Evolutionary conservation across 148 eudicot genomes (phyloP).

Genomic region (Beta vulgaris): DNA sequence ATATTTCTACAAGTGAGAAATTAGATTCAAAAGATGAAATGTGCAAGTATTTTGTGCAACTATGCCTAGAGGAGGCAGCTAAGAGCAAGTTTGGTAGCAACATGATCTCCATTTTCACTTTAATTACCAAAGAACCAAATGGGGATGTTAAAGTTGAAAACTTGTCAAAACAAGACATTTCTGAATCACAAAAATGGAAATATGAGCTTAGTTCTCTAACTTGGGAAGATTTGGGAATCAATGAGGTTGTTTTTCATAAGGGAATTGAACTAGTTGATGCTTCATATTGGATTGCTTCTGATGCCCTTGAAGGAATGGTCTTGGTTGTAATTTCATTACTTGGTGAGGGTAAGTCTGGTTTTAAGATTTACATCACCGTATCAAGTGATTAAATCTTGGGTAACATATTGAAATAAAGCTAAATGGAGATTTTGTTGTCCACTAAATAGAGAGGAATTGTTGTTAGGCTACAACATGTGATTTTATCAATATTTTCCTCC

Average conservation of each 20-base stretch:
- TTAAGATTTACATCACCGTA: slow-evolving; percentile 24
- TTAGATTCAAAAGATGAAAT: not conserved
- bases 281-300: slow-evolving; percentile 43
- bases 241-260: slow-evolving; percentile 22
- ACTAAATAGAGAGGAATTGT: no score
- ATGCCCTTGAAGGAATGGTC: slow-evolving; percentile 33
- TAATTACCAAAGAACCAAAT: slow-evolving; percentile 25
- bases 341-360: slow-evolving; percentile 17
- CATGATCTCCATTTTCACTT: slow-evolving; percentile 20
- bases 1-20: slow-evolving; percentile 6
- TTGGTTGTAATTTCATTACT: slow-evolving; percentile 27
- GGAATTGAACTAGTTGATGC: slow-evolving; percentile 31
- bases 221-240: slow-evolving; percentile 38
- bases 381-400: slow-evolving; percentile 5
- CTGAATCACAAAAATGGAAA: slow-evolving; percentile 11
- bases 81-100: slow-evolving; percentile 26
- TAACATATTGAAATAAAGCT: no score
- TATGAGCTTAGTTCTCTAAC: slow-evolving; percentile 7
- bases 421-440: no score
- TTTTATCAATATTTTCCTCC: no score
- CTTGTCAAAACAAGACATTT: slow-evolving; percentile 13
- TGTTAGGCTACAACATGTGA: no score
- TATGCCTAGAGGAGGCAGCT: slow-evolving; percentile 40
- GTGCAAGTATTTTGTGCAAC: slow-evolving; percentile 24
- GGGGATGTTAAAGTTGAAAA: slow-evolving; percentile 22